These are phyloP conservation scores for Clavaria fumosa DNA, from an alignment of 768 basidiomycete species.

Conservation along the genomic window DNA sequence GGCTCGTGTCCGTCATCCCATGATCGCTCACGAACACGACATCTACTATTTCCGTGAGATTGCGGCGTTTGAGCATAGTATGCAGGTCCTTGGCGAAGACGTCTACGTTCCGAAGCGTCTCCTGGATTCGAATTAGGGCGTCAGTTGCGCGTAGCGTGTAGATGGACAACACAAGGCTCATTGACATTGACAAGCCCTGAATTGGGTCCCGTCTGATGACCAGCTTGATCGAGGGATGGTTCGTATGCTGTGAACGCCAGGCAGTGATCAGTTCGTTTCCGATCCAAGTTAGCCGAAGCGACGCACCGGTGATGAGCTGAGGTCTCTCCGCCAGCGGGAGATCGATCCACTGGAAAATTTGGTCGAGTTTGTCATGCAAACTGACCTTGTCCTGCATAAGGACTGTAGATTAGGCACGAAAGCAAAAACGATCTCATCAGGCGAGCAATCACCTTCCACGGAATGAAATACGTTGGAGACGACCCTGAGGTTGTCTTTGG, in stretches of 20 bases:
- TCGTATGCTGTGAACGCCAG: slow-evolving; percentile 44
- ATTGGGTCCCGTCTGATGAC: slow-evolving; percentile 55
- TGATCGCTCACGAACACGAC: slow-evolving; percentile 84
- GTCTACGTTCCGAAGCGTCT: slow-evolving; percentile 55
- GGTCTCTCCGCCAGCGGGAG: slow-evolving; percentile 57
- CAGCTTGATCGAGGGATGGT: slow-evolving; percentile 76
- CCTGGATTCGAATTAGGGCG: slow-evolving; percentile 20
- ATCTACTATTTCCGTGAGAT: slow-evolving; percentile 72
- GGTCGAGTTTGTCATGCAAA: slow-evolving; percentile 53
- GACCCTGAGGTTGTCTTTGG: slow-evolving; percentile 49
- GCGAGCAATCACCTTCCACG: slow-evolving; percentile 43
- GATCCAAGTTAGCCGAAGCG: no score
- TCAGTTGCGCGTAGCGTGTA: slow-evolving; percentile 2
- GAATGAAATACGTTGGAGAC: slow-evolving; percentile 60
- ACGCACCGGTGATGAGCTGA: slow-evolving; percentile 57
- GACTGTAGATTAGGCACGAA: neutral
- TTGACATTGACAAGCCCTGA: slow-evolving; percentile 58
- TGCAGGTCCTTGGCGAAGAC: slow-evolving; percentile 59
- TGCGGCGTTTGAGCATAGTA: slow-evolving; percentile 44
- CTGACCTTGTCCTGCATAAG: slow-evolving; percentile 39
- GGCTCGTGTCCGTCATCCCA: slow-evolving; percentile 84
- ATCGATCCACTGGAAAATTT: slow-evolving; percentile 74
- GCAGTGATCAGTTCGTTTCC: no score
- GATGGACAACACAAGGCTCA: neutral
- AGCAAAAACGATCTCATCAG: slow-evolving; percentile 1